Conservation (phyloP, 2,329 filamentous ascomycete genomes). For the Exophiala sp. region DNA sequence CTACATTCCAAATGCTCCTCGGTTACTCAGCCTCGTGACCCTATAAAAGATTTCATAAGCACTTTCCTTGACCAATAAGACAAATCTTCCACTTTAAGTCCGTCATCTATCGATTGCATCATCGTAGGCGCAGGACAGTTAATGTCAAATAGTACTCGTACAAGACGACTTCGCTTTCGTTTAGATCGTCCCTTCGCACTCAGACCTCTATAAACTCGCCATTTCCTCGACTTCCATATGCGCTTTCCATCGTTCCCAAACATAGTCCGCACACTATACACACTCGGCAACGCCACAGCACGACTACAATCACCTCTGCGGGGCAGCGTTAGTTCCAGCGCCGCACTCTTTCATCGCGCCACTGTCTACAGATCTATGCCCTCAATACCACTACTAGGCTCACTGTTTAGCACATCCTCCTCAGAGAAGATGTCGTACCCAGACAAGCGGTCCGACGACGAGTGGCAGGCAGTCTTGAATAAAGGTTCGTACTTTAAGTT, state of each 20-base stretch:
- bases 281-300: slow-evolving; percentile 44
- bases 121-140: no score
- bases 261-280: slow-evolving; percentile 48
- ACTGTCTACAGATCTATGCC: slow-evolving; percentile 63
- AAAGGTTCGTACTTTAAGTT: slow-evolving; percentile 54
- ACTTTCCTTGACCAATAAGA: no score
- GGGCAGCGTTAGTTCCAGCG: slow-evolving; percentile 9
- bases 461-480: slow-evolving; percentile 85
- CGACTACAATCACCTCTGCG: slow-evolving; percentile 16
- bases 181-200: no score
- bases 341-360: slow-evolving; percentile 31
- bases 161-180: no score
- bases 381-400: slow-evolving; percentile 71
- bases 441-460: slow-evolving; percentile 73
- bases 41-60: no score
- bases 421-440: slow-evolving; percentile 60
- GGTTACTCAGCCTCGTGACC: no score
- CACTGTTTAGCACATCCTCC: slow-evolving; percentile 66
- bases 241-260: slow-evolving; percentile 48
- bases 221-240: slow-evolving; percentile 34
- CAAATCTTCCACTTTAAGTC: no score
- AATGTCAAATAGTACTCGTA: no score
- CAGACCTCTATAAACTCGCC: background rate
- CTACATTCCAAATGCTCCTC: no score
- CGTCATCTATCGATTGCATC: no score